Evolutionary conservation across 2,329 filamentous ascomycete species (phyloP), one percentile per base, ranked within the genome.

Genomic region (Trichoderma harzianum): DNA sequence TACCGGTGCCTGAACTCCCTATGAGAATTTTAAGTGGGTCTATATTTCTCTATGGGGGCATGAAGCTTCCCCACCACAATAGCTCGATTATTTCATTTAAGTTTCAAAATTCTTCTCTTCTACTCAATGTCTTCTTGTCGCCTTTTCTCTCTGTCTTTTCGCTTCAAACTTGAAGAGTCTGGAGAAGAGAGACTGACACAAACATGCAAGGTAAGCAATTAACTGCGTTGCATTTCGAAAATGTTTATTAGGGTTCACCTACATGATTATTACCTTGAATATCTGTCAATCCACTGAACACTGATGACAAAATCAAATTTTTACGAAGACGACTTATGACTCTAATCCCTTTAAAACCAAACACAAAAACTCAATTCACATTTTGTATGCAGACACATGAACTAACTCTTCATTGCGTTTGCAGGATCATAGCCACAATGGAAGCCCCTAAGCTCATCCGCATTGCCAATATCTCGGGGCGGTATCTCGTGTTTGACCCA

Each of bases 401-500:
- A 70, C 70, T 68, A 66, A 72, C 24, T 5, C n/a, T 24, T 34
- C 51, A 51, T 62, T 12, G 57, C 57, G 28, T 36, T 36, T 28
- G 18, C 30, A 65, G 74, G 73, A 71, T 43, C 30, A 78, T 79
- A 77, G 62, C 74, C 73, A 34, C 71, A 74, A 74, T 72, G 74
- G 73, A 73, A 21, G 26, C 71, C 55, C 39, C 72, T 5, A 69
- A 66, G 32, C 89, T 89, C 12, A 88, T 97, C 74, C 90, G 93
- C 73, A 96, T 98, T 78, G 95, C 93, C 75, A 87, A 89, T 79
- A 90, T 97, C 73, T 90, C 90, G 61, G 90, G 91, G 76, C 91
- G 93, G 75, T 98, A 95, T 84, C 89, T 98, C 73, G 86, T 99
- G 76, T 98, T 98, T 85, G 94, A 97, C 80, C 89, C 94, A 77